Conservation (phyloP, 2,329 filamentous ascomycete species). For the Botrytis aclada region DNA sequence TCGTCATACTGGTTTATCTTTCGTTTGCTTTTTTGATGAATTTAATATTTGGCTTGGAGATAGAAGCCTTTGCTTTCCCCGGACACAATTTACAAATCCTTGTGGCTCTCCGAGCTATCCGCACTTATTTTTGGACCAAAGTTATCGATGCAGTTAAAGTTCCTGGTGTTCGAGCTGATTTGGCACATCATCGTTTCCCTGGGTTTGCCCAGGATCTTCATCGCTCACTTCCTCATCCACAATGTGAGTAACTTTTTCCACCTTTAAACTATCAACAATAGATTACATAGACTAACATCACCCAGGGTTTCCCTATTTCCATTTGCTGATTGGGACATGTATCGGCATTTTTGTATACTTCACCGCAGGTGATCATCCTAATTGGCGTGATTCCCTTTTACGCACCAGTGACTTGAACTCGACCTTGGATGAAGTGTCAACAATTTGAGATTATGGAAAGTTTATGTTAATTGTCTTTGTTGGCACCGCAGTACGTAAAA, state of each 20-base stretch:
- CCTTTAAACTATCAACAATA: neutral
- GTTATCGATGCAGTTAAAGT: neutral
- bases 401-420: neutral
- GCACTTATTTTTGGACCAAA: neutral
- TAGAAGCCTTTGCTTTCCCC: neutral
- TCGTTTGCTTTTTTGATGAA: neutral
- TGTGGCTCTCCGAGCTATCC: neutral
- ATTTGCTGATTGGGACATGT: neutral
- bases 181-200: neutral
- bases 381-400: neutral
- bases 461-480: neutral
- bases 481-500: neutral
- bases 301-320: slow-evolving; percentile 7
- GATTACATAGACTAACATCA: neutral
- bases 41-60: neutral
- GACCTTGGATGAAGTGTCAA: neutral
- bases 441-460: neutral
- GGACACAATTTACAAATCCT: neutral
- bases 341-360: neutral
- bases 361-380: neutral
- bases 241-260: neutral
- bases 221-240: slow-evolving; percentile 2
- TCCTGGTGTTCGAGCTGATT: neutral
- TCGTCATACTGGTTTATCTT: neutral
- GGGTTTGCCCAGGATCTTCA: neutral